Evolutionary conservation across 257 asterid species (phyloP).

Genomic region (Coffea canephora): DNA sequence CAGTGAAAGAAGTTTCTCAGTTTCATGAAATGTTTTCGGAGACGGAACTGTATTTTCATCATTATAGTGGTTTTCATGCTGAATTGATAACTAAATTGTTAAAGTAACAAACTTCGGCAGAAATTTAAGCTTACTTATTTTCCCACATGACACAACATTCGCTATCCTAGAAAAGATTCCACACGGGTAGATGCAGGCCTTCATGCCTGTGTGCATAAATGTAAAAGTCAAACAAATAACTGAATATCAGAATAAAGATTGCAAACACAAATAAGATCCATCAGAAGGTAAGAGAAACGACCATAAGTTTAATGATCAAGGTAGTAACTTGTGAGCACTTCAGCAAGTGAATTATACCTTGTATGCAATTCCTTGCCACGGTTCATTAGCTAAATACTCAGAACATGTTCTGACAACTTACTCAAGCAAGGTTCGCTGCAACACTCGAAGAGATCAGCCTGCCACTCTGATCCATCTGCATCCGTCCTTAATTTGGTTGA

Average conservation of each 20-base stretch:
- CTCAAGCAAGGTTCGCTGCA: slow-evolving; percentile 19
- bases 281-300: too few species aligned
- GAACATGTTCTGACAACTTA: background rate
- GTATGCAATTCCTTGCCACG: background rate
- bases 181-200: slow-evolving; percentile 14
- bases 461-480: slow-evolving; percentile 19
- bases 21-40: background rate
- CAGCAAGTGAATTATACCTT: background rate
- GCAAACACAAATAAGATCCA: background rate
- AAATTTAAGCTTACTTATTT: slow-evolving; percentile 15
- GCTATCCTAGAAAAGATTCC: slow-evolving; percentile 16
- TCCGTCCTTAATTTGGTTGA: slow-evolving; percentile 12
- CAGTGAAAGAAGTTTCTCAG: background rate
- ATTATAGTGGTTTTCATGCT: background rate
- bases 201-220: slow-evolving; percentile 15
- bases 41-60: too few species aligned
- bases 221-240: background rate
- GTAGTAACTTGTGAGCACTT: background rate
- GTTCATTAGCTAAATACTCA: background rate
- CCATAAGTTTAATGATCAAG: background rate
- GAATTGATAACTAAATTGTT: background rate
- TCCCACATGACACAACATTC: slow-evolving; percentile 7
- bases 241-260: background rate
- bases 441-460: slow-evolving; percentile 22
- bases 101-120: background rate